Evolutionary conservation across 768 basidiomycete genomes (phyloP).

Genomic region (Russula griseocarnosa): DNA sequence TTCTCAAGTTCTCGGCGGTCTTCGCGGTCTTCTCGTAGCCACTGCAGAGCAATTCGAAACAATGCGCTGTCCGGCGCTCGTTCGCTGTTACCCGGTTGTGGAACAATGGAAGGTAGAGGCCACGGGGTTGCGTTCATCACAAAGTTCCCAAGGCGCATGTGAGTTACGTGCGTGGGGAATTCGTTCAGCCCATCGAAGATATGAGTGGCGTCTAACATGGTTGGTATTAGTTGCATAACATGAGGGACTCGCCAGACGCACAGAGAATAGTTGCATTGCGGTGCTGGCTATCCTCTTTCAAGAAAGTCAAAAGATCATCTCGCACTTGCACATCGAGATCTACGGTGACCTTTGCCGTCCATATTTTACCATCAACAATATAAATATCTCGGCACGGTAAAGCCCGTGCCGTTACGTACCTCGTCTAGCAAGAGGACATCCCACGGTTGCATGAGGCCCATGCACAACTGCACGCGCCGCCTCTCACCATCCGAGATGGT

Average conservation of each 20-base stretch:
- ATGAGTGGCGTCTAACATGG: constrained; percentile 79
- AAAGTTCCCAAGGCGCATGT: constrained; percentile 83
- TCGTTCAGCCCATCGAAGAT: constrained; percentile 88
- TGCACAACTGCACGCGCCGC: constrained; percentile 87
- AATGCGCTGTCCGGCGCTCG: constrained; percentile 40
- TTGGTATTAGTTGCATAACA: neutral
- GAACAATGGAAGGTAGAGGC: constrained; percentile 42
- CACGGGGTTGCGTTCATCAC: constrained; percentile 65
- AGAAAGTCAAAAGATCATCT: constrained; percentile 82
- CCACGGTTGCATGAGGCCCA: constrained; percentile 95
- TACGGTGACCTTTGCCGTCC: constrained; percentile 73
- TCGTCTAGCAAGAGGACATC: constrained; percentile 92
- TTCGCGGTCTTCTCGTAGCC: constrained; percentile 83
- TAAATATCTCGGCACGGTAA: constrained; percentile 11
- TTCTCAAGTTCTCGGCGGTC: constrained; percentile 56
- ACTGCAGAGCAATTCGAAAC: constrained; percentile 73
- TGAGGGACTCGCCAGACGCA: constrained; percentile 35
- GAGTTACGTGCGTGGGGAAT: constrained; percentile 93
- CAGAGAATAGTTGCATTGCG: constrained; percentile 88
- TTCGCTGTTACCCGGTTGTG: constrained; percentile 29
- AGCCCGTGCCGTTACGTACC: constrained; percentile 40
- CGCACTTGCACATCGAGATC: constrained; percentile 96
- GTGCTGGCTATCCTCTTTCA: constrained; percentile 72
- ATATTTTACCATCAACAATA: neutral
- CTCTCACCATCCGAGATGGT: constrained; percentile 95